A percentile compares a stretch with the other conserved stretches of the same genome.
Conservation (phyloP, 306 rosid species). For the Sicyos edulis region DNA sequence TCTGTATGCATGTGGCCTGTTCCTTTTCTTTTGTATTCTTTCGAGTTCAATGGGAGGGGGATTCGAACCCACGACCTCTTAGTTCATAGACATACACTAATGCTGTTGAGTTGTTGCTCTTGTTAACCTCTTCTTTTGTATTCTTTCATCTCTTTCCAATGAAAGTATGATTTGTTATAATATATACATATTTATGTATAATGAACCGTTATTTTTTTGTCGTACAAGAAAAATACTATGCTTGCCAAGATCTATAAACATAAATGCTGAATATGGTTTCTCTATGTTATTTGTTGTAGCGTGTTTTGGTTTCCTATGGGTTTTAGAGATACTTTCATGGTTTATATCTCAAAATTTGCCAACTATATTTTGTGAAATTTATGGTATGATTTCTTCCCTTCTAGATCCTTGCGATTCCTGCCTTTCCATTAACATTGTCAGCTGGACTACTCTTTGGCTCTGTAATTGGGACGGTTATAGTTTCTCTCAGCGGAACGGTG, state of each 20-base stretch:
- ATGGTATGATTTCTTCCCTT: not conserved
- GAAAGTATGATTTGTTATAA: not conserved
- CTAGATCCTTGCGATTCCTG: constrained; percentile 94
- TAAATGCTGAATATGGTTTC: constrained; percentile 2
- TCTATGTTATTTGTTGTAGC: not conserved
- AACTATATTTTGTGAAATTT: constrained; percentile 14
- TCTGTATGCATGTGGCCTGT: not conserved
- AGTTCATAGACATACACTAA: too few species aligned
- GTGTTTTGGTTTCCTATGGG: too few species aligned
- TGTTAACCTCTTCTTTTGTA: too few species aligned
- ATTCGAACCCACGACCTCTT: too few species aligned
- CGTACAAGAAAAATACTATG: not conserved
- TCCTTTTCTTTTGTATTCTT: not conserved
- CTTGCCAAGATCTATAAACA: not conserved
- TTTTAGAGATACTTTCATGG: not conserved
- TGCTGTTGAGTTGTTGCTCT: too few species aligned
- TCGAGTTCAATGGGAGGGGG: too few species aligned
- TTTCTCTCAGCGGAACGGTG: constrained; percentile 93
- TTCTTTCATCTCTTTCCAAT: not conserved
- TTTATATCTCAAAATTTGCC: not conserved
- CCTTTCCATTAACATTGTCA: constrained; percentile 88
- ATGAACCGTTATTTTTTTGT: not conserved
- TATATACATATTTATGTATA: too few species aligned
- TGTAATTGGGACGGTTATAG: constrained; percentile 67
- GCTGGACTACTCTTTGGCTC: constrained; percentile 97